Evolutionary conservation across 805 yeast species (phyloP), one percentile per base, ranked within the genome.

Genomic region (Spathaspora gorwiae): DNA sequence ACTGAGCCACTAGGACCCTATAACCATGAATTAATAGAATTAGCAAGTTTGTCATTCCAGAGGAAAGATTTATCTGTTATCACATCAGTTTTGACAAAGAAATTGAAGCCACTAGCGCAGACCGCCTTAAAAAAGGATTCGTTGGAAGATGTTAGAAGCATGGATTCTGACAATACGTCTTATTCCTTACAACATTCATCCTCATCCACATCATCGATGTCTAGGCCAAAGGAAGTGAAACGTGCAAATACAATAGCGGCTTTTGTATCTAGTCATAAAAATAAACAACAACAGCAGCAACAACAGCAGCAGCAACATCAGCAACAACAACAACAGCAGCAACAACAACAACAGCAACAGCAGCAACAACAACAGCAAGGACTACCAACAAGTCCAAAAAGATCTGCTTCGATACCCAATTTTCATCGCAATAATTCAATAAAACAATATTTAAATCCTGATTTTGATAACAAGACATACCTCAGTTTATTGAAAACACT

Each of bases 1-100:
- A 70, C 69, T 46, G 83, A 79, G 47, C 66, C 72, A 1, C 64
- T 72, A 53, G 82, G 85, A 1, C 84, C 84, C 0, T 76, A 78
- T 7, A 76, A 80, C n/a, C 64, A 73, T 6, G 76, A 80, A 47
- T 63, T 81, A 55, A 73, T 74, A 46, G 80, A 79, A 41, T 60
- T 81, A 2, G 70, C 83, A 0, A 60, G 66, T 2, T 56, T 78
- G 19, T 71, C 85, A 0, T 68, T 65, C 44, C 60, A 69, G 40
- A 49, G 66, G 12, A 65, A 62, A 48, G 66, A 73, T 9, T 52
- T 76, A 27, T 56, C 60, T 12, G 66, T 64, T 29, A 73, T 81
- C 6, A 60, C 64, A 6, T 62, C 60, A 29, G 65, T 70, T 6
- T 47, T 81, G 4, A 56, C 56, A 14, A 77, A 72, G 51, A 59